Conservation (phyloP, 148 eudicot genomes). For the Fagopyrum homotropicum region DNA sequence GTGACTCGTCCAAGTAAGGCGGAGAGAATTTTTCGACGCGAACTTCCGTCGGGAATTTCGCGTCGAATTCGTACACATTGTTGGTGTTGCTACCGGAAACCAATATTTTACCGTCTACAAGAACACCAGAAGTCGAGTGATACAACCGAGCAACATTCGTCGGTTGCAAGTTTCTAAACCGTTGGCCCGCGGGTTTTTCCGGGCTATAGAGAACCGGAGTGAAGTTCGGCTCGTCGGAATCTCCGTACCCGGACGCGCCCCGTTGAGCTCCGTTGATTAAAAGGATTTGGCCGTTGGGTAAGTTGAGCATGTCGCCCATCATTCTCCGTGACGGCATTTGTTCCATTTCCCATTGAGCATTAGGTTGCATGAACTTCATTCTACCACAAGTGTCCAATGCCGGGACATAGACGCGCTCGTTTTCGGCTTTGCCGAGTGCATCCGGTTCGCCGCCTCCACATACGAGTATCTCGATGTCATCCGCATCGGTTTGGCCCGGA, state of each 20-base stretch:
- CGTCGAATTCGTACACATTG: constrained; percentile 23
- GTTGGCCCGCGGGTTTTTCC: constrained; percentile 20
- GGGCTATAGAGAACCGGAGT: constrained; percentile 55
- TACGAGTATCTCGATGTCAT: constrained; percentile 41
- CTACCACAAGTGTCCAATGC: constrained; percentile 58
- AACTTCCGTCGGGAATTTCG: constrained; percentile 48
- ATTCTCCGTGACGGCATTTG: constrained; percentile 59
- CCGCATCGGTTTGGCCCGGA: not conserved
- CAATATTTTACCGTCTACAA: constrained; percentile 43
- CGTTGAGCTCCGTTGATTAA: constrained; percentile 59
- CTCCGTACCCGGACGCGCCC: constrained; percentile 65
- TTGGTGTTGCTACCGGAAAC: constrained; percentile 82
- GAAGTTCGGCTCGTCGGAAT: constrained; percentile 37
- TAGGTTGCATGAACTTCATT: constrained; percentile 22
- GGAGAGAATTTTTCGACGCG: constrained; percentile 71
- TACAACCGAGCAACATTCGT: constrained; percentile 60
- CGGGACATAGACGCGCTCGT: constrained; percentile 23
- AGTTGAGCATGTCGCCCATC: constrained; percentile 80
- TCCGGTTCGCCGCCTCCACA: constrained; percentile 54
- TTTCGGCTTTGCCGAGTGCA: constrained; percentile 27
- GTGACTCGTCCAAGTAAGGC: constrained; percentile 42
- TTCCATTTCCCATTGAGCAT: constrained; percentile 55
- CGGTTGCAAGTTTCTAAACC: constrained; percentile 37
- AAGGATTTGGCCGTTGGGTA: constrained; percentile 58
- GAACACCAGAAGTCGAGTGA: constrained; percentile 51